A percentile compares a stretch with the other conserved stretches of the same genome.
These are phyloP conservation scores for Cladosporium sp. DNA, from an alignment of 2,329 filamentous ascomycete species.

Conservation along the genomic window DNA sequence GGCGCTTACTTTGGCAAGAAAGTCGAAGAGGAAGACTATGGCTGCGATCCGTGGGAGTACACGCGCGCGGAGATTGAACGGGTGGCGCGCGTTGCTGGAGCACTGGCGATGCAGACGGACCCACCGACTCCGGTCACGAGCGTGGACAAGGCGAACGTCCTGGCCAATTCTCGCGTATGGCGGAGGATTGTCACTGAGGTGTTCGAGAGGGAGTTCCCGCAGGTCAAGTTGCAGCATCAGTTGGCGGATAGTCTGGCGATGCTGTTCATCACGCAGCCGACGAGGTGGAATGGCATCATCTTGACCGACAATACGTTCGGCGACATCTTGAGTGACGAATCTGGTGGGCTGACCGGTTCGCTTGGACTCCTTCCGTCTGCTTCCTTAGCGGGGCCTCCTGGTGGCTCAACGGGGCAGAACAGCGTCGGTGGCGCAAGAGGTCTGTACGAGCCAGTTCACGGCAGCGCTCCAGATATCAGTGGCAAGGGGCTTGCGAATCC, in stretches of 20 bases:
- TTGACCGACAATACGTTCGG: slow-evolving; percentile 49
- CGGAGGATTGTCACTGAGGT: slow-evolving; percentile 39
- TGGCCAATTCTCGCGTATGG: slow-evolving; percentile 50
- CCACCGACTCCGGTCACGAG: slow-evolving; percentile 43
- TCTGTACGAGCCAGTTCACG: slow-evolving; percentile 32
- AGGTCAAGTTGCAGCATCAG: slow-evolving; percentile 43
- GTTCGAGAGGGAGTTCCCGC: slow-evolving; percentile 41
- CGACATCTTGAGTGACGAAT: slow-evolving; percentile 45
- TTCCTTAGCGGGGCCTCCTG: slow-evolving; percentile 27
- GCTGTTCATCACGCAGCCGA: slow-evolving; percentile 46
- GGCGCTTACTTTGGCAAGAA: slow-evolving; percentile 50
- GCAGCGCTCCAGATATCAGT: slow-evolving; percentile 31
- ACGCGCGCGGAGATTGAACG: slow-evolving; percentile 44
- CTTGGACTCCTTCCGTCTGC: slow-evolving; percentile 46
- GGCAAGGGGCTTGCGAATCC: slow-evolving; percentile 33
- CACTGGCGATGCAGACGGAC: slow-evolving; percentile 38
- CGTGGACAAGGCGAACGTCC: slow-evolving; percentile 52
- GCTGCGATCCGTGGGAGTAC: slow-evolving; percentile 49
- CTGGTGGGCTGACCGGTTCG: slow-evolving; percentile 44
- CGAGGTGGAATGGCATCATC: slow-evolving; percentile 47
- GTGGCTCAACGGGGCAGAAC: slow-evolving; percentile 24
- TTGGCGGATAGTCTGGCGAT: slow-evolving; percentile 48
- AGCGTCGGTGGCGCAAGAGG: slow-evolving; percentile 40
- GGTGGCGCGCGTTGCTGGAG: slow-evolving; percentile 44
- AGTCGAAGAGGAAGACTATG: slow-evolving; percentile 40